Evolutionary conservation across 257 asterid genomes (phyloP).

Genomic region (Salvia rosmarinus): DNA sequence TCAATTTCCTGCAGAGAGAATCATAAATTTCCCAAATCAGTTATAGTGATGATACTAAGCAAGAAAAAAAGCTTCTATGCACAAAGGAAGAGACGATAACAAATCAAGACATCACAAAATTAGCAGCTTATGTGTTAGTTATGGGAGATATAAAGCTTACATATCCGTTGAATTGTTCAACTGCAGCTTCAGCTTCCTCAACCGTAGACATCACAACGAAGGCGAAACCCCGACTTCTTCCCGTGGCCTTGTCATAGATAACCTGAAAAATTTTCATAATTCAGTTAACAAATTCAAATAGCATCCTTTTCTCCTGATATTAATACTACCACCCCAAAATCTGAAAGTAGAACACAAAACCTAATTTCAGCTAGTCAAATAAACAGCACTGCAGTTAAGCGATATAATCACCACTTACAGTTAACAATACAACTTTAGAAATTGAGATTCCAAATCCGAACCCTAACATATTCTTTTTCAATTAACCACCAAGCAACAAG

Average conservation of each 20-base stretch:
- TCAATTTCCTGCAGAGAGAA: constrained; percentile 62
- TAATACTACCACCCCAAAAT: background rate
- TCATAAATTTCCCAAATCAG: constrained; percentile 12
- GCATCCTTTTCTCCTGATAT: background rate
- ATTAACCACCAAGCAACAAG: background rate
- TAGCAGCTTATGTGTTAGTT: too few relatives aligned
- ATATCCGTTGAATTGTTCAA: constrained; percentile 77
- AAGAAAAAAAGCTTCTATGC: background rate
- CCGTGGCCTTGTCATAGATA: constrained; percentile 77
- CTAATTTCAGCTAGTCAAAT: background rate
- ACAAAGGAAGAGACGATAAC: background rate
- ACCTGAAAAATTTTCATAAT: constrained; percentile 58
- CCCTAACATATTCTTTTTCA: background rate
- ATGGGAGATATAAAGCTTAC: too few relatives aligned
- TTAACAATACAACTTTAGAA: background rate
- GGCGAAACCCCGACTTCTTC: constrained; percentile 95
- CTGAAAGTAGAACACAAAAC: background rate
- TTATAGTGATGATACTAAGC: background rate
- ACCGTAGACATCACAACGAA: constrained; percentile 80
- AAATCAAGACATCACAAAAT: background rate
- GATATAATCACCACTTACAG: background rate
- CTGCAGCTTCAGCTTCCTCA: constrained; percentile 76
- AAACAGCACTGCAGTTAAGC: background rate
- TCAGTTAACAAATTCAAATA: background rate
- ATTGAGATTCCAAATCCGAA: background rate